phyloP scores from a whole-genome alignment of 176 grass and related monocot species.

The Paspalum vaginatum region DNA sequence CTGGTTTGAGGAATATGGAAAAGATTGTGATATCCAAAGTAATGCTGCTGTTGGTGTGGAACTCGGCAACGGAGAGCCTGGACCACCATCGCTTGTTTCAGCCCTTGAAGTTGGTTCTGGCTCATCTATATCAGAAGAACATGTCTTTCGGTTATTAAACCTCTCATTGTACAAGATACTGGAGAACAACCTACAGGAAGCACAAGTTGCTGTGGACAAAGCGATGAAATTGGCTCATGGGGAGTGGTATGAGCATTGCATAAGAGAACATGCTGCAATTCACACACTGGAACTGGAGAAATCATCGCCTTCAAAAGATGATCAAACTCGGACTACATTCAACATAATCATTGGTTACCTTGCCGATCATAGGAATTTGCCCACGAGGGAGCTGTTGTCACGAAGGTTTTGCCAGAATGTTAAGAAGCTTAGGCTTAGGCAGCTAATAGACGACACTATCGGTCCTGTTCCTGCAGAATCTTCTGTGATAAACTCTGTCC shows the following conservation, averaged over 20 bases:
- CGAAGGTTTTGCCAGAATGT: constrained; percentile 74
- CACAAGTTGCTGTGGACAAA: constrained; percentile 67
- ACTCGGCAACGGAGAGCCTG: constrained; percentile 27
- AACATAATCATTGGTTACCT: constrained; percentile 67
- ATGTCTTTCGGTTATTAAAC: constrained; percentile 71
- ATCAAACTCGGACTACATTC: constrained; percentile 45
- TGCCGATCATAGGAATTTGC: constrained; percentile 47
- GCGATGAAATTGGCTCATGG: constrained; percentile 57
- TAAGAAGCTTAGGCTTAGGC: constrained; percentile 71
- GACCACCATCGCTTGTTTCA: constrained; percentile 32
- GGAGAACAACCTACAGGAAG: constrained; percentile 63
- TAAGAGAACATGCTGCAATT: constrained; percentile 80
- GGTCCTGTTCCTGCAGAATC: constrained; percentile 67
- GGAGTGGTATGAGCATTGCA: constrained; percentile 64
- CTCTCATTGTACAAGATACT: constrained; percentile 67
- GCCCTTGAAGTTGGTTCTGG: constrained; percentile 35
- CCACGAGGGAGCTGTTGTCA: constrained; percentile 59
- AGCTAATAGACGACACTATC: constrained; percentile 78
- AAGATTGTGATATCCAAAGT: constrained; percentile 36
- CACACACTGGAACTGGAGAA: constrained; percentile 57
- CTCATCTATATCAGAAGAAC: constrained; percentile 58
- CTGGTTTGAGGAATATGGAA: constrained; percentile 70
- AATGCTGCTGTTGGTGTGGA: constrained; percentile 36
- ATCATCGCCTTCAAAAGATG: constrained; percentile 37
- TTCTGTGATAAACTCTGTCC: constrained; percentile 73